Base-by-base conservation (phyloP, 78 protist species). In the Trichosphaerium sp. region DNA sequence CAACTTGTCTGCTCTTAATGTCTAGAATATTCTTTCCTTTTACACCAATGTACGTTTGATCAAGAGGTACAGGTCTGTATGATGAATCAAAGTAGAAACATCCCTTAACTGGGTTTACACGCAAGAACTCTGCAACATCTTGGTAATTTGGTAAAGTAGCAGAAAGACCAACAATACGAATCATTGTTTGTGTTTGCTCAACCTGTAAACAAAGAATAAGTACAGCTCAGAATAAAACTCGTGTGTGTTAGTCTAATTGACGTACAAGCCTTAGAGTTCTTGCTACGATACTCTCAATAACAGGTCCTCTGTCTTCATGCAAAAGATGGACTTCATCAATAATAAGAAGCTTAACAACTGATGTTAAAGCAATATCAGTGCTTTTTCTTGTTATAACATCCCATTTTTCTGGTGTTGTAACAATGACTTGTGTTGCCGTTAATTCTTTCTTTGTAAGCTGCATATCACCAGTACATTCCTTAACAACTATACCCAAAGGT, bases 391-490 rank as follows among this genome's bases (percentile, higher is more conserved):
- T 95, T 38, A 94, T 57, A 15, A 97, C 98, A 61, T 98, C 99
- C 99, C 99, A 98, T 59, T 98, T 98, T 83, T 98, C 99, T 11
- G 99, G 99, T 28, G 99, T 97, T 0, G 94, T 89, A 1, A 98
- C 96, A 10, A 98, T 78, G 84, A 96, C 63, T 14, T 94, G 91
- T 44, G 92, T 84, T 39, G 71, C 88, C 23, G 29, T 41, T 26
- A 96, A 48, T 73, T 95, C 96, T 62, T 83, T 61, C 65, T 83
- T 82, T 32, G 99, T 85, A 34, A 97, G 77, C 55, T 94, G 92
- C 94, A 94, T 97, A 73, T 98, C 99, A 10, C 99, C 99, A 21
- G 97, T 96, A 38, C 91, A 52, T 75, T 98, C 99, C 41, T 67
- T 49, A 35, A 89, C 94, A 12, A 75, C 65, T 18, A 93, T n/a